Evolutionary conservation across 2,329 filamentous ascomycete species (phyloP), one percentile per base, ranked within the genome.

Genomic region (Penicillium olsonii): DNA sequence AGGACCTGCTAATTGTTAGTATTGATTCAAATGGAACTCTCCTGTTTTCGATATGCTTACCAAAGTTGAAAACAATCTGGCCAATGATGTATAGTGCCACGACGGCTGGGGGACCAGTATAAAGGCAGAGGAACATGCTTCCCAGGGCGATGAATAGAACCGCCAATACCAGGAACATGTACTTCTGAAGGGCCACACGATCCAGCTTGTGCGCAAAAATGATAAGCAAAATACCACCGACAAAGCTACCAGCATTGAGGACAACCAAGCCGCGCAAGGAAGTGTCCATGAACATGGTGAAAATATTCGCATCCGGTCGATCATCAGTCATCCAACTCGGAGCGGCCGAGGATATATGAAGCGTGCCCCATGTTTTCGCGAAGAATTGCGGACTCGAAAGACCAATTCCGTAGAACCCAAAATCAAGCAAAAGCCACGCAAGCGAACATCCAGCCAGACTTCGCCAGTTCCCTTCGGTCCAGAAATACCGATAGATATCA

Each of bases 351-450:
- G 48, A 26, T 40, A 74, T 54, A 18, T 68, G 50, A 18, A 74
- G 54, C 0, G 56, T 55, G 1, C 68, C 69, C 71, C 70, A 74
- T 0, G 70, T 72, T 46, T 72, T 73, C 4, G 70, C 69, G 8
- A 75, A 60, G 41, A 71, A 73, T 42, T 73, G 70, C 2, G 72
- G 71, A 22, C 63, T 72, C 0, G 71, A 73, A 5, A 82, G 69
- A 3, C 76, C 76, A 47, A 82, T 78, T 2, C 80, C 80, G 52
- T 82, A 82, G 54, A 82, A 83, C 12, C 77, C 78, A n/a, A 83
- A 73, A 47, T 84, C 81, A 10, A 83, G 69, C 5, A 81, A 73
- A 27, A 81, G 75, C 80, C 80, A 83, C 17, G 75, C 74, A 20
- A 76, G 64, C 1, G 77, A 72, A 2, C 78, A 80, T n/a, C 69